Evolutionary conservation across 768 basidiomycete species (phyloP).

Genomic region (Russula virescens): DNA sequence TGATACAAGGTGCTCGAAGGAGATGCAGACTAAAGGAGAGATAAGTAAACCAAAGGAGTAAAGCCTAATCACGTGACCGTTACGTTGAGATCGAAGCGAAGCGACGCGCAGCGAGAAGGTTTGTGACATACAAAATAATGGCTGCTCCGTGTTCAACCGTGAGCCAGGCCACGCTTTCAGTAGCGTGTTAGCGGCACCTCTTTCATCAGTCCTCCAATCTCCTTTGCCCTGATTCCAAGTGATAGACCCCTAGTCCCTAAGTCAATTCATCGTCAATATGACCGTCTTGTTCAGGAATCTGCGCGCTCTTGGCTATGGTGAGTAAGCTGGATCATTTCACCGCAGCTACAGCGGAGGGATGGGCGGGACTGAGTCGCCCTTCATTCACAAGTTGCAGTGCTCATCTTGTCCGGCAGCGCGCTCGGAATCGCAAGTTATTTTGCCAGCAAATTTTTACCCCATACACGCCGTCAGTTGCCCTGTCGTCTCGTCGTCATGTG

Average conservation of each 20-base stretch:
- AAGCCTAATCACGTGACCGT: constrained; percentile 8
- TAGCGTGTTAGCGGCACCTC: constrained; percentile 20
- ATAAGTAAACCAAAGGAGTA: too few species aligned
- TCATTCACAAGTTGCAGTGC: constrained; percentile 32
- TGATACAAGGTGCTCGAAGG: too few species aligned
- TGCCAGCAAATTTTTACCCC: constrained; percentile 59
- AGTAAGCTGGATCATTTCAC: constrained; percentile 13
- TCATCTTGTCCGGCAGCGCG: constrained; percentile 43
- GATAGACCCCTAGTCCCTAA: background rate
- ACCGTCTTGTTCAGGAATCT: constrained; percentile 33
- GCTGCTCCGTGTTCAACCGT: constrained; percentile 7
- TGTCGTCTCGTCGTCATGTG: constrained; percentile 11
- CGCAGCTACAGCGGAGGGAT: background rate
- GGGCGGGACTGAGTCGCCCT: background rate
- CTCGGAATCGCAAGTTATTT: constrained; percentile 67
- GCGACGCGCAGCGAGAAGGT: background rate
- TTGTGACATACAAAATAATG: background rate
- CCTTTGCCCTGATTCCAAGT: background rate
- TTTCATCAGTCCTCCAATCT: constrained; percentile 3
- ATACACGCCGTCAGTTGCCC: constrained; percentile 48
- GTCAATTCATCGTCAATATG: constrained; percentile 20
- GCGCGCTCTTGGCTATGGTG: constrained; percentile 31
- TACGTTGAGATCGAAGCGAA: background rate
- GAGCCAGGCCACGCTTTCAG: constrained; percentile 10
- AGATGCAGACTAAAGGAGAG: too few species aligned